Conservation (phyloP, 768 basidiomycete genomes). For the Pleurotus tuoliensis region DNA sequence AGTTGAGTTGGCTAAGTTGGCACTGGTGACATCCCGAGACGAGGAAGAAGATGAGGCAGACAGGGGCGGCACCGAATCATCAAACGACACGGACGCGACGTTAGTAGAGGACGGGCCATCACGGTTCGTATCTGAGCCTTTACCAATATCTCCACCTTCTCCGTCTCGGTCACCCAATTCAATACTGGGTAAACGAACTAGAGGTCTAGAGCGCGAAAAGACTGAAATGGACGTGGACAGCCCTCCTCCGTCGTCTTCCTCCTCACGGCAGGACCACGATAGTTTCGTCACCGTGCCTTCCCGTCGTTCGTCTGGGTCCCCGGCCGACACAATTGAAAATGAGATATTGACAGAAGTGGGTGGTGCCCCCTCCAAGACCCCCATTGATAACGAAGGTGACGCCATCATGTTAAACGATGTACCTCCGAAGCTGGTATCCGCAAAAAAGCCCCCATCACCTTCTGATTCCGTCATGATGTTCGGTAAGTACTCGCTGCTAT, state of each 20-base stretch:
- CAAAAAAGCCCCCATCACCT: conserved; percentile 49
- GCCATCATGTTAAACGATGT: conserved; percentile 27
- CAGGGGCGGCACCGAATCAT: conserved; percentile 70
- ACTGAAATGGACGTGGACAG: conserved; percentile 58
- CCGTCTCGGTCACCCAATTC: conserved; percentile 39
- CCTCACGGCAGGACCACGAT: conserved; percentile 30
- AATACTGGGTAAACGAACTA: conserved; percentile 67
- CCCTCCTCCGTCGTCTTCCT: conserved; percentile 16
- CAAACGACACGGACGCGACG: conserved; percentile 86
- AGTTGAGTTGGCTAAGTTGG: conserved; percentile 85
- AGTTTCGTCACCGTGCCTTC: conserved; percentile 29
- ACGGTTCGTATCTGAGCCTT: conserved; percentile 24
- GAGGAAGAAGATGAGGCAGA: conserved; percentile 83
- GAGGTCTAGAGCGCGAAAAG: conserved; percentile 41
- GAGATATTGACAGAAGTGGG: conserved; percentile 19
- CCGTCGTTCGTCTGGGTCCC: conserved; percentile 17
- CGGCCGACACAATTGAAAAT: conserved; percentile 11
- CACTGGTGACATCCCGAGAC: conserved; percentile 85
- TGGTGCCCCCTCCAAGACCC: conserved; percentile 28
- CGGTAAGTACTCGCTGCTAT: conserved; percentile 41
- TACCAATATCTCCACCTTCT: conserved; percentile 21
- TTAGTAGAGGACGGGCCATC: conserved; percentile 72
- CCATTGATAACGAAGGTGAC: conserved; percentile 27
- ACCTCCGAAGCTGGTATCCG: conserved; percentile 9
- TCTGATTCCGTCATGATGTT: conserved; percentile 89